Evolutionary conservation across 2,329 filamentous ascomycete genomes (phyloP), one percentile per base, ranked within the genome.

Genomic region (Harringtonia lauricola): DNA sequence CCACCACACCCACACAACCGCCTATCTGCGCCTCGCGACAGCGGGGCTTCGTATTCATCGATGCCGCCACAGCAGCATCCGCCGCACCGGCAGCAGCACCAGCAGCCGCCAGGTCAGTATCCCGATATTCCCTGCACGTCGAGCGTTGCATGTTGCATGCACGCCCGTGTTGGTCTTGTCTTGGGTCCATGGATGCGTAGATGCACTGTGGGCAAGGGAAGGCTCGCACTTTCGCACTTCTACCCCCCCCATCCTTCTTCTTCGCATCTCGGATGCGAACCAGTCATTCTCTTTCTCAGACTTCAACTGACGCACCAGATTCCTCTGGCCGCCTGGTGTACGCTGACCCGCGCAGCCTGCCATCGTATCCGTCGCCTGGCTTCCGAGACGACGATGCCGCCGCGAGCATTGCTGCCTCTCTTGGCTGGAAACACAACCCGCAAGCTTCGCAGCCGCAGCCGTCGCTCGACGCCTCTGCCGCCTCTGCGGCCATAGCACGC

Each of bases 401-500:
- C 45, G 86, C 85, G 47, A 76, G 81, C 51, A 78, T 83, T 44
- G 87, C 86, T 43, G 85, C 85, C 34, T 76, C 73, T 41, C 66
- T 90, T 37, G 86, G 86, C 41, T 84, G 86, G 44, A 38, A 42
- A 13, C 15, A 22, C 3, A 36, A 42, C 19, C 29, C 22, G 30
- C 21, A 38, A 17, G 8, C n/a, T 12, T 6, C 39, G 39, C 17
- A 9, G 17, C 3, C 35, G 2, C 13, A 24, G 9, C 19, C 9
- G 35, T 26, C 35, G 19, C 18, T 19, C 19, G 9, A 15, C 18
- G 17, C 35, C 7, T 19, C 19, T 60, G 76, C 3, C 66, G 79
- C 41, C 73, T 84, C 58, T 66, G 78, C 81, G 17, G 71, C 77
- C 49, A 70, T 71, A 36, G 44, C 52, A 57, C 44, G 53, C 56